These are phyloP conservation scores for Plasmodium gaboni DNA, from an alignment of 169 alveolate species.

Conservation along the genomic window DNA sequence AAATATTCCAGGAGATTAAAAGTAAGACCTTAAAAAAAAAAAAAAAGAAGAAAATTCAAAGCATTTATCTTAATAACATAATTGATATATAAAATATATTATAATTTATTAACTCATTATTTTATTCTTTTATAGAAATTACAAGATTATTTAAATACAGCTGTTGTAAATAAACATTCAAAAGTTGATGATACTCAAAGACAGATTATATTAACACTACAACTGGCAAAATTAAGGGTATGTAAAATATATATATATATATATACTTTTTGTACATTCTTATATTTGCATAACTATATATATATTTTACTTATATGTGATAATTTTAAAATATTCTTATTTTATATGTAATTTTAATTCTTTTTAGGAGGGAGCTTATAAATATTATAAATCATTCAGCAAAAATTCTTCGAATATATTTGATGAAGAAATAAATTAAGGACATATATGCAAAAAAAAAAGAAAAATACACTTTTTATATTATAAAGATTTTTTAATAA, in stretches of 20 bases:
- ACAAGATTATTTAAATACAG: conserved; percentile 72
- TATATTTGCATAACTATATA: neutral
- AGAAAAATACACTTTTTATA: neutral
- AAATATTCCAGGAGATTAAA: conserved; percentile 32
- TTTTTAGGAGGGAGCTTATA: conserved; percentile 74
- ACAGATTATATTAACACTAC: conserved; percentile 66
- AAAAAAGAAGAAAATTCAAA: neutral
- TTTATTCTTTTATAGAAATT: conserved; percentile 28
- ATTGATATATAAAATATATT: neutral
- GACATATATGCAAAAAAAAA: neutral
- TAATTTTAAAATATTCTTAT: neutral
- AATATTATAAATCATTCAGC: conserved; percentile 66
- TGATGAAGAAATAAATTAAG: conserved; percentile 55
- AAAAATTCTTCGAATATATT: conserved; percentile 52
- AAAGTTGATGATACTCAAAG: conserved; percentile 68
- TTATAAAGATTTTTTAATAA: conserved; percentile 1
- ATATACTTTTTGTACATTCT: conserved; percentile 5
- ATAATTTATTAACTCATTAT: conserved; percentile 21
- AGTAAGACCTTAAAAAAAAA: conserved; percentile 19
- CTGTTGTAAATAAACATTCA: conserved; percentile 72
- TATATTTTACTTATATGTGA: neutral
- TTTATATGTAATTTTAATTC: neutral
- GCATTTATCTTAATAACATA: neutral
- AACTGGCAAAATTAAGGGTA: conserved; percentile 75
- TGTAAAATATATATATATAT: conserved; percentile 4